These are phyloP conservation scores for Apocynum venetum DNA, from an alignment of 257 asterid genomes.

Conservation along the genomic window DNA sequence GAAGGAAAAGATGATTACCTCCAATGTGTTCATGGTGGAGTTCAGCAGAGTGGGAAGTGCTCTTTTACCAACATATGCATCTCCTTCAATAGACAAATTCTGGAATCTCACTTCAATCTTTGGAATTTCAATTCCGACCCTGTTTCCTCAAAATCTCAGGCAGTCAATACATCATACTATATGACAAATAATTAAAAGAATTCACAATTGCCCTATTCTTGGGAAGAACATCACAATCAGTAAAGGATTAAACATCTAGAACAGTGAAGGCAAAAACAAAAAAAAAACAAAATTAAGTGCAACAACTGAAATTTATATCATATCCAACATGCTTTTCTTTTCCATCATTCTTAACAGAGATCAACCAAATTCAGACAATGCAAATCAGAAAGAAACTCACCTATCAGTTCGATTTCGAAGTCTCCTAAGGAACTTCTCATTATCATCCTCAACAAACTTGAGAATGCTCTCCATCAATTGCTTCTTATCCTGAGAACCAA, in stretches of 20 bases:
- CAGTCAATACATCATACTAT: background rate
- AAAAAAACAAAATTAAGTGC: background rate
- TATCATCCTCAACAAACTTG: constrained; percentile 69
- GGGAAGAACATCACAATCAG: background rate
- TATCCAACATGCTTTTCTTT: background rate
- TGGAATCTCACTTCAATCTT: constrained; percentile 74
- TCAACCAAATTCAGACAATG: background rate
- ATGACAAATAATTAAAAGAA: background rate
- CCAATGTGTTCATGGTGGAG: constrained; percentile 64
- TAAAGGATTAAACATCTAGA: background rate
- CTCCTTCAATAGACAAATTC: constrained; percentile 69
- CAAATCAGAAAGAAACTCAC: constrained; percentile 22
- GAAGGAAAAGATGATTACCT: constrained; percentile 36
- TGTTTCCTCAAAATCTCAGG: constrained; percentile 12
- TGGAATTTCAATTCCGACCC: constrained; percentile 89
- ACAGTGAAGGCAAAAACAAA: background rate
- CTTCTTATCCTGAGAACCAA: constrained; percentile 63
- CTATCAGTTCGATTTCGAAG: constrained; percentile 73
- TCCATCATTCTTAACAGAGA: background rate
- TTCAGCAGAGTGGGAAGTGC: constrained; percentile 88
- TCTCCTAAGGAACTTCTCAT: constrained; percentile 54
- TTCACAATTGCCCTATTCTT: background rate
- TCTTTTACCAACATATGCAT: constrained; percentile 72
- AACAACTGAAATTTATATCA: background rate
- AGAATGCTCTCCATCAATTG: constrained; percentile 59